Base-by-base conservation (phyloP, 768 basidiomycete species). In the Calocybe indica region DNA sequence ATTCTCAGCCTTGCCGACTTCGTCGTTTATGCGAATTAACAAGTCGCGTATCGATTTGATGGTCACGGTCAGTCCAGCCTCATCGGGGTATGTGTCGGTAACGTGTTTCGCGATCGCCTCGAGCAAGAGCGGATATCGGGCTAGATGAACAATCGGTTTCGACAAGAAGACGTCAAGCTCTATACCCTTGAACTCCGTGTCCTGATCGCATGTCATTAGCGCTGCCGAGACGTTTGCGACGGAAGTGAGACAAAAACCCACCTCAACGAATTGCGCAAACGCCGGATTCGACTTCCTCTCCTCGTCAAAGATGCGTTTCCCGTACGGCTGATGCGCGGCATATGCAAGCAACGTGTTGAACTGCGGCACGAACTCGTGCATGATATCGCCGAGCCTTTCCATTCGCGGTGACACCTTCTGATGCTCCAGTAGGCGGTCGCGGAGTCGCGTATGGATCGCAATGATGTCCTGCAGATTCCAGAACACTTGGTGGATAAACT, bases 271-370 rank as follows among this genome's bases (percentile, higher is more conserved):
- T 50, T 82, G 81, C 45, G 92, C 87, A 69, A 99, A 99, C 9
- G 83, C 88, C 5, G 87, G 80, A 68, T 99, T 99, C 44, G 83
- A 78, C 47, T 78, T 83, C 74, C 96, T 98, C 75, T 98, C 96
- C 75, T 91, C 95, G 73, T 99, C 96, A 64, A 99, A 98, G 68
- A 97, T 94, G 62, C 92, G 97, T 67, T 98, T 99, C 9, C 96
- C 96, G 60, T 95, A 97, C 48, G 97, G 71, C 65, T 99, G 96
- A 62, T 98, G 95, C 7, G 92, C 84, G 38, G 95, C 96, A 58
- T 98, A 99, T 32, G 81, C 82, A 40, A 98, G 93, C 58, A 97
- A 99, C 1, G 96, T 96, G 7, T 73, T 79, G 56, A 99, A 96
- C 59, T 86, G 78, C 0, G 90, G 89, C 2, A 94, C 89, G 14